Base-by-base conservation (phyloP, 106 monocot genomes). In the Allium fistulosum region DNA sequence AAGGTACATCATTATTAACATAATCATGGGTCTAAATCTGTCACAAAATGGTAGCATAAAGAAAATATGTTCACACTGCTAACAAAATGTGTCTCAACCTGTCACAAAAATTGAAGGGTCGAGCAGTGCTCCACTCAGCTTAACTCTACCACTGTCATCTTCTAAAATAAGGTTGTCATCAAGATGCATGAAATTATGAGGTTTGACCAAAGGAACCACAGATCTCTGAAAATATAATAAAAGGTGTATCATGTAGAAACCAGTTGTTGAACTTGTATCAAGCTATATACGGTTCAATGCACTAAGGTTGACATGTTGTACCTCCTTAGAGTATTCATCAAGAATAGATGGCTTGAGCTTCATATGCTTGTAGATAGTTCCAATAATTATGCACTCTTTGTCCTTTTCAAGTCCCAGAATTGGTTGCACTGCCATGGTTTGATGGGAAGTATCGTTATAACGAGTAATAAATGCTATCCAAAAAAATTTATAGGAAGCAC, bases 281-380 rank as follows among this genome's bases (percentile, higher is more conserved):
- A 37, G 37, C 37, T 37, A 37, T 37, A 5, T 37, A 37, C 22
- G 22, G 22, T 22, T 22, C 22, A 1, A 22, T 22, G 22, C 22
- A 22, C 22, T 37, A 37, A 1, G 37, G 37, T 37, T 37, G 37
- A 1, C 37, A 37, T 37, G 5, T 55, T 37, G 5, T 55, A 99
- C 99, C 99, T 99, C 99, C 71, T 99, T 99, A 13, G 93, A 85
- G 49, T 99, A 93, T 67, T 99, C 99, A 78, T 99, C 93, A 49
- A 93, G 82, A 71, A 99, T 77, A 11, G 75, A 87, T 74, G 93
- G 93, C 67, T 99, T 99, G 17, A 99, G 85, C 72, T 93, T 99
- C 99, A 99, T 99, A 55, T 99, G 90, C 83, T 93, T 99, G 75
- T 90, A 99, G 56, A 99, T 71, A 45, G 99, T 99, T 77, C 99